These are phyloP conservation scores for Leccinum disarticulatum DNA, from an alignment of 768 basidiomycete genomes.

Conservation along the genomic window DNA sequence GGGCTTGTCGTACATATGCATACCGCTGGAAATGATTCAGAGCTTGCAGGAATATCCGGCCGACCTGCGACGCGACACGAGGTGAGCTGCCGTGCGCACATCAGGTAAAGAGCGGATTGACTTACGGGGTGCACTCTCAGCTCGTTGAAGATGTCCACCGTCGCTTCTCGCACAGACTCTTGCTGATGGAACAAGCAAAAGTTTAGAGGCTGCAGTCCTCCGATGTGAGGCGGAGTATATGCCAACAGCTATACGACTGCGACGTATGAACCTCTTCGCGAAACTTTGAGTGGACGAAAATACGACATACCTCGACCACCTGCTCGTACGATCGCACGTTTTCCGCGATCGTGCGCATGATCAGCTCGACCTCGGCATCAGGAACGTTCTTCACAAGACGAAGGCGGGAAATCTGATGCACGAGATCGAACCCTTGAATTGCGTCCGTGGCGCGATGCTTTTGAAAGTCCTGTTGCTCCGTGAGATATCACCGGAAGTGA, in stretches of 20 bases:
- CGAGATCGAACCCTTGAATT: constrained; percentile 79
- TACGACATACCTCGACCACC: constrained; percentile 70
- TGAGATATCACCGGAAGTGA: constrained; percentile 8
- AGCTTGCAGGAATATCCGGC: constrained; percentile 70
- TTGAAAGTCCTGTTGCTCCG: constrained; percentile 60
- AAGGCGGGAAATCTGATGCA: constrained; percentile 83
- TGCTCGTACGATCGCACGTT: constrained; percentile 82
- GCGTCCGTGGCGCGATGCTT: constrained; percentile 52
- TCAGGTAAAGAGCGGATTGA: constrained; percentile 2
- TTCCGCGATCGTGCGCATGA: constrained; percentile 72
- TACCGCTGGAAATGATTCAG: constrained; percentile 90
- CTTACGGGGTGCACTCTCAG: constrained; percentile 75
- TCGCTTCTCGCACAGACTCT: constrained; percentile 70
- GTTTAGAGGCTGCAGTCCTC: constrained; percentile 81
- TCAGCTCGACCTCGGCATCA: constrained; percentile 71
- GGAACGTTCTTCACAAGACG: constrained; percentile 69
- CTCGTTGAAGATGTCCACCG: constrained; percentile 82
- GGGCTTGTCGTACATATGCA: constrained; percentile 81
- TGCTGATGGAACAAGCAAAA: constrained; percentile 92
- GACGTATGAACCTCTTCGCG: not conserved
- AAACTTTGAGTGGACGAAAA: not conserved
- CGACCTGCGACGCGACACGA: constrained; percentile 51
- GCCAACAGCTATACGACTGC: constrained; percentile 66
- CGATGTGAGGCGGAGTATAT: constrained; percentile 67
- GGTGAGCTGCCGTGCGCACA: not conserved